A percentile compares a stretch with the other conserved stretches of the same genome.
These are phyloP conservation scores for Trichoderma gamsii DNA, from an alignment of 495 filamentous ascomycete species.

Conservation along the genomic window DNA sequence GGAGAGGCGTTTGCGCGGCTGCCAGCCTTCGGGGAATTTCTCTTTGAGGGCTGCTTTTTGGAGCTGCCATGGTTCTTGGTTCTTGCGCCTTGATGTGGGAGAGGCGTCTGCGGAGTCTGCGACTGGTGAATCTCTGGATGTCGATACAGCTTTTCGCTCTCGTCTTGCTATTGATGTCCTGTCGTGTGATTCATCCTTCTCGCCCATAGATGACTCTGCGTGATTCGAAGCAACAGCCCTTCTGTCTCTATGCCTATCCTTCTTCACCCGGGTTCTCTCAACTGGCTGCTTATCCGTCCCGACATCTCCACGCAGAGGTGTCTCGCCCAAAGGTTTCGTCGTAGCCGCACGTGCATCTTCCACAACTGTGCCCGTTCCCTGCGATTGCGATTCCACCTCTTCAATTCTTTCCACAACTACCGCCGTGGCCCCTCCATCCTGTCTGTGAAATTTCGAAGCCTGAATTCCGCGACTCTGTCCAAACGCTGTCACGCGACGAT, in stretches of 20 bases:
- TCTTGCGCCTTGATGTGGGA: background rate
- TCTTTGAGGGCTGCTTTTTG: conserved; percentile 61
- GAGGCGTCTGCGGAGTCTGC: background rate
- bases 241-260: background rate
- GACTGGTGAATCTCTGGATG: background rate
- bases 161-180: background rate
- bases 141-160: background rate
- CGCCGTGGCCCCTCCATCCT: background rate
- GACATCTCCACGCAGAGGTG: background rate
- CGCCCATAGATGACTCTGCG: background rate
- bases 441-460: background rate
- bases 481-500: background rate
- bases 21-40: conserved; percentile 78
- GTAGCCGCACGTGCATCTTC: background rate
- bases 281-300: background rate
- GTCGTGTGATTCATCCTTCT: too few species aligned
- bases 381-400: conserved; percentile 1
- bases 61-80: conserved; percentile 55
- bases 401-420: background rate
- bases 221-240: background rate
- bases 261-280: background rate
- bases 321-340: background rate
- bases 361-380: background rate
- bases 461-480: background rate
- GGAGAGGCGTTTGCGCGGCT: conserved; percentile 76